Base-by-base conservation (phyloP, 2,329 filamentous ascomycete genomes). In the Madurella fahalii region DNA sequence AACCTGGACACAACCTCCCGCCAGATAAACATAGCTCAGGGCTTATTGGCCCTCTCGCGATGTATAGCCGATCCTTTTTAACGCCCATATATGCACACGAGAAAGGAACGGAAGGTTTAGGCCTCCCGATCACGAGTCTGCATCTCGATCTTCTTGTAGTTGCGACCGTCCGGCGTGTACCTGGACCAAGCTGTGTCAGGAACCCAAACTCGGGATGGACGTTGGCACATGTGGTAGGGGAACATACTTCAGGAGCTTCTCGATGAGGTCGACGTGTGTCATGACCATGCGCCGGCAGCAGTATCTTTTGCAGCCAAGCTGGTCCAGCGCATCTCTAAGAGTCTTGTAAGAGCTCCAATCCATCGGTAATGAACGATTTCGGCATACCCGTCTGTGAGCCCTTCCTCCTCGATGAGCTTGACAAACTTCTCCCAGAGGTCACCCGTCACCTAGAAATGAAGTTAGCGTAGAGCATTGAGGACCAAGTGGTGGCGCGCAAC, bases 271-370 rank as follows among this genome's bases (percentile, higher is more conserved):
- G 67, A 99, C 94, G 74, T 99, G 94, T 57, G 94, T 99, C 89
- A 99, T 96, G 73, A 99, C 85, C 94, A 99, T 99, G 68, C 94
- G 88, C 65, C 94, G 89, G 78, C 94, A 99, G 82, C 94, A 99
- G 79, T 99, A 99, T 65, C 94, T 85, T 74, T 90, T 93, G 68
- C 95, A 87, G 53, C 91, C 91, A 50, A 99, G 85, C 69, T 91
- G 83, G 73, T 97, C 92, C 87, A 99, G 95, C 41, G 93, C 94
- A 71, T 96, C 91, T 68, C 94, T 96, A 64, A 68, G 51, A 40
- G 46, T 16, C n/a, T 45, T 13, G 59, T 75, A 55, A 73, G 68
- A 2, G 7, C 9, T 15, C 17, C 17, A n/a, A 11, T 9, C 13
- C 16, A 9, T n/a, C 37, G 12, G 15, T 9, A 12, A 12, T n/a